A percentile compares a stretch with the other conserved stretches of the same genome.
Evolutionary conservation across 2,329 filamentous ascomycete species (phyloP).

Genomic region (Parasarocladium wereldwijsianum): DNA sequence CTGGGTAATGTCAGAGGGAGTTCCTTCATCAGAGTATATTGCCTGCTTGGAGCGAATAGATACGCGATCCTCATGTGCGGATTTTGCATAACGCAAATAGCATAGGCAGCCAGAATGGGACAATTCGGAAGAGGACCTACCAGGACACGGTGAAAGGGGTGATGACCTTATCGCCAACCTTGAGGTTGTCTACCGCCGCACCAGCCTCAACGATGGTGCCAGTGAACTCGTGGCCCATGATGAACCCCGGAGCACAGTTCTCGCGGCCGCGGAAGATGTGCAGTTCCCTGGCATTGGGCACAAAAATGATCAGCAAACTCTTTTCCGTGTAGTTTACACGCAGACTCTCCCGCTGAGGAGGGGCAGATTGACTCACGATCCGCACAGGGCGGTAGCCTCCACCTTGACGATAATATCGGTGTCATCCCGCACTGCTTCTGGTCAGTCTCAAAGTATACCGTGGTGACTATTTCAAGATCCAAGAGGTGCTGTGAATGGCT

Average conservation of each 20-base stretch:
- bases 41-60: no score
- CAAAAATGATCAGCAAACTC: no score
- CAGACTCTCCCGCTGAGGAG: no score
- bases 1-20: no score
- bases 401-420: slow-evolving; percentile 68
- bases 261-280: slow-evolving; percentile 69
- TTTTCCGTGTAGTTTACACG: no score
- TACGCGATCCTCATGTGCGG: no score
- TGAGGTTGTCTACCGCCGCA: slow-evolving; percentile 38
- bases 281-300: slow-evolving; percentile 33
- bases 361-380: slow-evolving; percentile 59
- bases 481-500: no score
- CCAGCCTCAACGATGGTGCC: slow-evolving; percentile 55
- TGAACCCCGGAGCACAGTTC: slow-evolving; percentile 41
- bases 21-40: slow-evolving; percentile 3
- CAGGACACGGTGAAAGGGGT: slow-evolving; percentile 6
- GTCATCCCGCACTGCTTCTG: slow-evolving; percentile 38
- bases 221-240: slow-evolving; percentile 68
- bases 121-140: slow-evolving; percentile 5
- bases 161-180: slow-evolving; percentile 7
- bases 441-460: neutral
- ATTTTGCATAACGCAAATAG: no score
- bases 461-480: no score
- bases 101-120: no score
- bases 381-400: slow-evolving; percentile 63